phyloP scores from a whole-genome alignment of 2,329 filamentous ascomycete genomes.

The Hymenoscyphus fraxineus region DNA sequence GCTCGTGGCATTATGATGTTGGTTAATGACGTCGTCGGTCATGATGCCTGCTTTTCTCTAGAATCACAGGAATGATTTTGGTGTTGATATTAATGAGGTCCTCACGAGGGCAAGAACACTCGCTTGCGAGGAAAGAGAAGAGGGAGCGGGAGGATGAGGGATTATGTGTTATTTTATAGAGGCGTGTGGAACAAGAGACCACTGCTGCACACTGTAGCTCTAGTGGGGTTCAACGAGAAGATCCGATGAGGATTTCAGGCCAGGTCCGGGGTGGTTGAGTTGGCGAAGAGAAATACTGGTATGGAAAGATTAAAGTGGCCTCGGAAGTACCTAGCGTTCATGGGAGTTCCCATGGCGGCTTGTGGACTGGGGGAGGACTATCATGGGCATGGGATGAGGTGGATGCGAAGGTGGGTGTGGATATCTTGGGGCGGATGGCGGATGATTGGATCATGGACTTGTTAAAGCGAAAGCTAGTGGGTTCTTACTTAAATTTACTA shows the following conservation, averaged over 20 bases:
- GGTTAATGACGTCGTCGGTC: slow-evolving; percentile 23
- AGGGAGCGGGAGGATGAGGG: background rate
- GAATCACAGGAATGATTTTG: no score
- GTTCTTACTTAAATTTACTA: no score
- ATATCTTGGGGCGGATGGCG: no score
- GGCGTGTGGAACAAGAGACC: background rate
- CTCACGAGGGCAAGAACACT: background rate
- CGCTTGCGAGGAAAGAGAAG: background rate
- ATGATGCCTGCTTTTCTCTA: slow-evolving; percentile 17
- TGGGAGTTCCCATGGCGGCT: background rate
- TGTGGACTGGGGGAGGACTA: background rate
- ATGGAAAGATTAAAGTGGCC: background rate
- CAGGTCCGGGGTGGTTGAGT: background rate
- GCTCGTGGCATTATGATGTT: slow-evolving; percentile 30
- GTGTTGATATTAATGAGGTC: background rate
- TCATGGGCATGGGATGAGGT: no score
- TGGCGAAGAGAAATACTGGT: background rate
- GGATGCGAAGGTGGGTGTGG: no score
- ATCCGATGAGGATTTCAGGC: no score
- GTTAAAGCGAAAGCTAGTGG: no score
- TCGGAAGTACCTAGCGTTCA: background rate
- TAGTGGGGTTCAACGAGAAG: background rate
- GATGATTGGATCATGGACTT: no score
- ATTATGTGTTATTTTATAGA: background rate
- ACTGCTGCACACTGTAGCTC: background rate